These are phyloP conservation scores for Debaryomycetaceae sp. DNA, from an alignment of 1,139 yeast species.

Conservation along the genomic window DNA sequence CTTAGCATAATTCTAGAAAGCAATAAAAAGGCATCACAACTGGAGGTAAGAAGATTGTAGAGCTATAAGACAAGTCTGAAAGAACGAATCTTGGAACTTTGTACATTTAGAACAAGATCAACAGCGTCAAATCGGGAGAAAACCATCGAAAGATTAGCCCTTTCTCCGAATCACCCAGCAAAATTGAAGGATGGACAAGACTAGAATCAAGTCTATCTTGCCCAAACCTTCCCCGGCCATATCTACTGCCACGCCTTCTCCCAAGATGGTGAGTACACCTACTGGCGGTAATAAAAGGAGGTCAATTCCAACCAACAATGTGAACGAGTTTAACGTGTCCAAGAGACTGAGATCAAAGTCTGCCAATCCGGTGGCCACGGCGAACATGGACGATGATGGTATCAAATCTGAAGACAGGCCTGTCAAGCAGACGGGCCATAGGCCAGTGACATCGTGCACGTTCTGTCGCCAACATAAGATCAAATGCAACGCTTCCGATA, in stretches of 20 bases:
- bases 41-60: too few relatives aligned
- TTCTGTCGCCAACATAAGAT: slow-evolving; percentile 94
- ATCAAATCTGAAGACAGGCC: slow-evolving; percentile 7
- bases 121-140: background rate
- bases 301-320: background rate
- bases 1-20: background rate
- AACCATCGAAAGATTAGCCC: background rate
- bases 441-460: slow-evolving; percentile 91
- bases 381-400: background rate
- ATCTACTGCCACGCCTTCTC: slow-evolving; percentile 22
- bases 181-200: slow-evolving; percentile 28
- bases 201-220: slow-evolving; percentile 35
- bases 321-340: slow-evolving; percentile 4
- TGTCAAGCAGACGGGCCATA: slow-evolving; percentile 45
- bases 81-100: background rate
- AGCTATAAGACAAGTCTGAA: too few relatives aligned
- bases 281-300: slow-evolving; percentile 5
- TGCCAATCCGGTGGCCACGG: slow-evolving; percentile 1
- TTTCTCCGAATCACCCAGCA: slow-evolving; percentile 3
- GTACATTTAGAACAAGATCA: background rate
- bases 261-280: slow-evolving; percentile 4
- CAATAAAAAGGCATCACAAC: background rate
- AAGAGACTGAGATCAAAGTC: slow-evolving; percentile 12
- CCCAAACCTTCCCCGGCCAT: slow-evolving; percentile 27
- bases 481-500: slow-evolving; percentile 85